phyloP scores from a whole-genome alignment of 768 basidiomycete genomes.

The Suillus occidentalis region DNA sequence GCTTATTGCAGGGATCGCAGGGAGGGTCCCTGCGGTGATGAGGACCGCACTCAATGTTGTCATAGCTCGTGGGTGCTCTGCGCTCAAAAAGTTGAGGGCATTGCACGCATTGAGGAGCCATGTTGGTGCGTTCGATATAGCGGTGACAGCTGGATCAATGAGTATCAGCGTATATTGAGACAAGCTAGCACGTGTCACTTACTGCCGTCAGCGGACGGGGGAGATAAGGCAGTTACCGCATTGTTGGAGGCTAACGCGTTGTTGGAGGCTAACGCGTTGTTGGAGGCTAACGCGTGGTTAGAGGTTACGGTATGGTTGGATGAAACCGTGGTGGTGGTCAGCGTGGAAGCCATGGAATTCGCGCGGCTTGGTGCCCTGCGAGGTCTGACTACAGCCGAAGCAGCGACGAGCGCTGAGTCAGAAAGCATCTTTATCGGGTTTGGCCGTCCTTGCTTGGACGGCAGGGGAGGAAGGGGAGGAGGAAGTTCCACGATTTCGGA shows the following conservation, averaged over 20 bases:
- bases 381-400: conserved; percentile 27
- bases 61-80: conserved; percentile 77
- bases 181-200: neutral
- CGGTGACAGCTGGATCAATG: conserved; percentile 35
- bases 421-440: conserved; percentile 36
- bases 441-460: conserved; percentile 34
- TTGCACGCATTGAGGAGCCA: conserved; percentile 79
- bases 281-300: neutral
- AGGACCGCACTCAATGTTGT: conserved; percentile 73
- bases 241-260: neutral
- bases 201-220: conserved; percentile 9
- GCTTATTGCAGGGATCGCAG: conserved; percentile 66
- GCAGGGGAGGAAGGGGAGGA: conserved; percentile 15
- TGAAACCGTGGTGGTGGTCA: conserved; percentile 15
- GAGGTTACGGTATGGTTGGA: neutral
- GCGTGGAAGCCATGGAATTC: conserved; percentile 28
- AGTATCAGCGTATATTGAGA: neutral
- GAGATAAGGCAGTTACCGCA: neutral
- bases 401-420: conserved; percentile 30
- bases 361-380: conserved; percentile 31
- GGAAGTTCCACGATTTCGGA: conserved; percentile 19
- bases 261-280: neutral
- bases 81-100: conserved; percentile 71
- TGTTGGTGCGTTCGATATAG: conserved; percentile 60
- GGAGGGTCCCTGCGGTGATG: conserved; percentile 76